phyloP scores from a whole-genome alignment of 2,329 filamentous ascomycete species.

The Arthrobotrys entomopaga region DNA sequence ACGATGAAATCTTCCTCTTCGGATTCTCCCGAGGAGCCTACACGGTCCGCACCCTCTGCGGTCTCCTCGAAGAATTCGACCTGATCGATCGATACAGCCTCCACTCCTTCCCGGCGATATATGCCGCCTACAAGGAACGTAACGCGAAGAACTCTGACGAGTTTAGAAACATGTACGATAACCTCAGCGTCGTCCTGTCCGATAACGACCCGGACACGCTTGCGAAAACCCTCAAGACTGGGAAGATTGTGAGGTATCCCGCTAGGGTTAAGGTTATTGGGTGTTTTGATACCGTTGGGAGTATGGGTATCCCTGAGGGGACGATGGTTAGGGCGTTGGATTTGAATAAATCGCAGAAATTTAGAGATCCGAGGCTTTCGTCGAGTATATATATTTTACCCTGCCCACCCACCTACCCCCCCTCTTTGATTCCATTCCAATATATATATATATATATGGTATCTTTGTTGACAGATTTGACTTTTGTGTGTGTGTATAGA shows the following conservation, averaged over 20 bases:
- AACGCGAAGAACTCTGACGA: constrained; percentile 38
- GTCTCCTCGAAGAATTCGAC: constrained; percentile 47
- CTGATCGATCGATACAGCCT: constrained; percentile 52
- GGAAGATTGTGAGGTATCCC: constrained; percentile 46
- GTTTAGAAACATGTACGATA: constrained; percentile 45
- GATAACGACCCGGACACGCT: constrained; percentile 46
- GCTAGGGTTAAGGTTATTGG: constrained; percentile 59
- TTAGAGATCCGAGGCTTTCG: constrained; percentile 43
- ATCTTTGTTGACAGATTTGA: constrained; percentile 38
- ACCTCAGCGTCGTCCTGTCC: constrained; percentile 35
- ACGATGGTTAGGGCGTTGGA: constrained; percentile 55
- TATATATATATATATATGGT: no score
- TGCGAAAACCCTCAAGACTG: constrained; percentile 34
- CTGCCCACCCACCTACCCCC: no score
- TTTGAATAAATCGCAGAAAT: constrained; percentile 53
- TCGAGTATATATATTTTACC: constrained; percentile 24
- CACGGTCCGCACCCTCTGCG: constrained; percentile 41
- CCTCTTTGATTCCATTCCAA: no score
- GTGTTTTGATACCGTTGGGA: constrained; percentile 61
- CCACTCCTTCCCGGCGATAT: constrained; percentile 41
- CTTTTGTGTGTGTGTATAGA: no score
- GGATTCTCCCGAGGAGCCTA: constrained; percentile 49
- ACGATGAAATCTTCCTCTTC: constrained; percentile 67
- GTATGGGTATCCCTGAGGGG: constrained; percentile 60
- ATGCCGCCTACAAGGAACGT: constrained; percentile 48